Conservation (phyloP, 306 rosid genomes). For the Boehmeria nivea region DNA sequence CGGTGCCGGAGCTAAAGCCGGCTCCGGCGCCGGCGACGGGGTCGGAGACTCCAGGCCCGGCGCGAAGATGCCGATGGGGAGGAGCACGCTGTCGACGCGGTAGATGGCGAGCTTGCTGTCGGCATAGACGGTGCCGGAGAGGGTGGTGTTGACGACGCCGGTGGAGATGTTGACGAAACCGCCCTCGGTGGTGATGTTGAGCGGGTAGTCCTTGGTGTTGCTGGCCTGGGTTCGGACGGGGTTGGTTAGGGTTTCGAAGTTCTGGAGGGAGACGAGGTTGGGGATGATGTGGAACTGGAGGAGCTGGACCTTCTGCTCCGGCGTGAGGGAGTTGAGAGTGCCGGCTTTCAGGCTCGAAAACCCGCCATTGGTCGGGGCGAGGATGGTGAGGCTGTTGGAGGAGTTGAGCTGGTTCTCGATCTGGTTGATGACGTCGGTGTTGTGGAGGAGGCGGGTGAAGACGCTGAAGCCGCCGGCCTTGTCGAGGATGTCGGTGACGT, state of each 20-base stretch:
- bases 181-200: conserved; percentile 60
- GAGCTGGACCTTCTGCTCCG: conserved; percentile 61
- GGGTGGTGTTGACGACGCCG: conserved; percentile 51
- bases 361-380: conserved; percentile 61
- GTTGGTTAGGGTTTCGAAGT: conserved; percentile 67
- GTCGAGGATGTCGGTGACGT: conserved; percentile 57
- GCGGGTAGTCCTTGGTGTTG: conserved; percentile 46
- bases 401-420: conserved; percentile 50
- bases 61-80: conserved; percentile 51
- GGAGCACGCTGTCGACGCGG: conserved; percentile 60
- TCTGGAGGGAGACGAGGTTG: conserved; percentile 32
- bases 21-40: conserved; percentile 1
- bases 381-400: conserved; percentile 50
- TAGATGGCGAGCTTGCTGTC: conserved; percentile 64
- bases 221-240: conserved; percentile 77
- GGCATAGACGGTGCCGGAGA: conserved; percentile 57
- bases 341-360: conserved; percentile 59
- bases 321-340: conserved; percentile 52
- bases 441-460: conserved; percentile 51
- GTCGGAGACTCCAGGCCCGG: conserved; percentile 24
- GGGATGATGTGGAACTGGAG: conserved; percentile 69
- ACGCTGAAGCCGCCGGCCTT: conserved; percentile 59
- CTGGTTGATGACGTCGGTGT: conserved; percentile 55
- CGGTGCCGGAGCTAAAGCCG: conserved; percentile 13
- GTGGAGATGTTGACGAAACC: conserved; percentile 54